Percentiles rank a stretch among this genome's conserved stretches.
These are phyloP conservation scores for Setomelanomma holmii DNA, from an alignment of 2,329 filamentous ascomycete genomes.

Conservation along the genomic window DNA sequence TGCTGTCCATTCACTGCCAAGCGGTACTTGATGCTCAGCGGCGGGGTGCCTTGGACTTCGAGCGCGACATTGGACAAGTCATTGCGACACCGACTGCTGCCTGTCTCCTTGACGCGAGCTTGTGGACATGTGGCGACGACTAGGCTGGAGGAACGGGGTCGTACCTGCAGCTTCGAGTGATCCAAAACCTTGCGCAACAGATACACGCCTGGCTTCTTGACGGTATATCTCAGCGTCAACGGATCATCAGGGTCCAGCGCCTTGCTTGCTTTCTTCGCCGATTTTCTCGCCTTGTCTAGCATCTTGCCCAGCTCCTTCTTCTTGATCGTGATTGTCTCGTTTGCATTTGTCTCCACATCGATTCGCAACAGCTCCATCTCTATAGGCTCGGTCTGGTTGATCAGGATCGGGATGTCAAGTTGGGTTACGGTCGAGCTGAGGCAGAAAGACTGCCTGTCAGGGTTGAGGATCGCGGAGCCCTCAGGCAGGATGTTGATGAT, in stretches of 20 bases:
- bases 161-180: constrained; percentile 92
- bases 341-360: constrained; percentile 80
- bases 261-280: constrained; percentile 64
- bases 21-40: constrained; percentile 91
- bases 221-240: constrained; percentile 72
- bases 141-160: constrained; percentile 75
- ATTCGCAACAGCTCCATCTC: constrained; percentile 87
- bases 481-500: constrained; percentile 98
- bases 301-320: constrained; percentile 77
- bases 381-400: constrained; percentile 91
- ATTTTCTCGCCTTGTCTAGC: constrained; percentile 72
- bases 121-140: constrained; percentile 87
- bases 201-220: constrained; percentile 90
- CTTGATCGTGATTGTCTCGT: constrained; percentile 80
- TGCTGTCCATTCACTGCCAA: constrained; percentile 84
- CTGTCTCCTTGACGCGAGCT: constrained; percentile 72
- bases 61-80: constrained; percentile 87
- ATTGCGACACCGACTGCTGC: constrained; percentile 77
- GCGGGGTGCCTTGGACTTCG: constrained; percentile 86
- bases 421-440: constrained; percentile 69
- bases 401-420: constrained; percentile 79
- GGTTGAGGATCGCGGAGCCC: constrained; percentile 90
- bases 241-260: constrained; percentile 60
- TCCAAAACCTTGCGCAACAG: constrained; percentile 85
- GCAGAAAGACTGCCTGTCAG: constrained; percentile 80